These are phyloP conservation scores for Toxicodendron radicans DNA, from an alignment of 345 rosid genomes.

Conservation along the genomic window DNA sequence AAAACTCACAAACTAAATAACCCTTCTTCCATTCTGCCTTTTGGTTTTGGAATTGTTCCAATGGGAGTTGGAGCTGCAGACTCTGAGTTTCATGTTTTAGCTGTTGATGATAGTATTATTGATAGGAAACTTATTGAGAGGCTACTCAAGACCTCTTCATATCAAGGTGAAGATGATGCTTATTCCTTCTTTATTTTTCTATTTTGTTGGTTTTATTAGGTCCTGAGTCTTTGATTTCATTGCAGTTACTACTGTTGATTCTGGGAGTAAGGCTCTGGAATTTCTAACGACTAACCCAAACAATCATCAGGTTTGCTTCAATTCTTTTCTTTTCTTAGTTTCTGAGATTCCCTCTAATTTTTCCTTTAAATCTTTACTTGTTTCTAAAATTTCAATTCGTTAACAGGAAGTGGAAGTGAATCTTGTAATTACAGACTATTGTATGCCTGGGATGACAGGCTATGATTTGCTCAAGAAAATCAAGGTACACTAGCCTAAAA, in stretches of 20 bases:
- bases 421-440: constrained; percentile 71
- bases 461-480: constrained; percentile 77
- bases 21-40: constrained; percentile 9
- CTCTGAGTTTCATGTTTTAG: constrained; percentile 79
- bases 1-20: not conserved
- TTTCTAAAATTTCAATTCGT: not conserved
- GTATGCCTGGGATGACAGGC: constrained; percentile 92
- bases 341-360: not conserved
- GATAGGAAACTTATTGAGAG: constrained; percentile 88
- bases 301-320: constrained; percentile 33
- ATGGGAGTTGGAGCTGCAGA: constrained; percentile 58
- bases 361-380: not conserved
- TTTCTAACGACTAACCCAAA: constrained; percentile 43
- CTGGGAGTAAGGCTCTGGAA: constrained; percentile 67
- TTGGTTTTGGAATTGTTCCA: constrained; percentile 11
- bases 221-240: constrained; percentile 4
- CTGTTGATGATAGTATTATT: constrained; percentile 84
- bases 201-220: not conserved
- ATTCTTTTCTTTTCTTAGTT: not conserved
- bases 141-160: constrained; percentile 89
- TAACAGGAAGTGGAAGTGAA: constrained; percentile 58
- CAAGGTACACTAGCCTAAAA: constrained; percentile 37
- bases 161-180: constrained; percentile 50
- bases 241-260: constrained; percentile 76
- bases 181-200: not conserved